These are phyloP conservation scores for Phylloporus sp. DNA, from an alignment of 768 basidiomycete species.

Conservation along the genomic window DNA sequence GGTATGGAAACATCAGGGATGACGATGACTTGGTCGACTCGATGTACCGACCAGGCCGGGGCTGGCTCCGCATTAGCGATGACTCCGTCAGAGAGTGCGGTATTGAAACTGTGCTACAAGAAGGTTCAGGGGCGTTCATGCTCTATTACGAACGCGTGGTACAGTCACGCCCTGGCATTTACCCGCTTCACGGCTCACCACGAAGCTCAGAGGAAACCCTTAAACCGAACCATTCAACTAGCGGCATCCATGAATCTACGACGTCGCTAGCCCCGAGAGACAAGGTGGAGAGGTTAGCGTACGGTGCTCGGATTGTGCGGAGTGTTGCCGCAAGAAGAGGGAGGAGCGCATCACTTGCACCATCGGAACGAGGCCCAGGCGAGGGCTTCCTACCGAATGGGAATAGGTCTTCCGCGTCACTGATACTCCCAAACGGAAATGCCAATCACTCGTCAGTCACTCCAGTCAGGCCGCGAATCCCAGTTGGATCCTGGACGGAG, in stretches of 20 bases:
- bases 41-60: slow-evolving; percentile 42
- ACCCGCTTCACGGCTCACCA: slow-evolving; percentile 33
- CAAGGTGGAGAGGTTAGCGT: slow-evolving; percentile 19
- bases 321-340: slow-evolving; percentile 48
- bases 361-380: slow-evolving; percentile 27
- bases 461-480: slow-evolving; percentile 11
- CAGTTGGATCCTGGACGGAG: slow-evolving; percentile 3
- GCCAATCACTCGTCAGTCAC: slow-evolving; percentile 19
- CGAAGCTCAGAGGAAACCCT: slow-evolving; percentile 64
- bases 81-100: slow-evolving; percentile 73
- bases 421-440: slow-evolving; percentile 22
- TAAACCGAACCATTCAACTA: slow-evolving; percentile 39
- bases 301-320: slow-evolving; percentile 49
- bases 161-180: slow-evolving; percentile 32
- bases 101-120: slow-evolving; percentile 65
- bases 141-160: slow-evolving; percentile 84
- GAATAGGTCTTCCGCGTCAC: slow-evolving; percentile 5
- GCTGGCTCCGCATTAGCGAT: slow-evolving; percentile 91
- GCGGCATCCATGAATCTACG: slow-evolving; percentile 43
- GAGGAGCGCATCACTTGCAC: slow-evolving; percentile 35
- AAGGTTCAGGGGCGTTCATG: slow-evolving; percentile 81
- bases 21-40: slow-evolving; percentile 38
- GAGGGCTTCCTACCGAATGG: slow-evolving; percentile 11
- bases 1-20: slow-evolving; percentile 54
- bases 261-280: slow-evolving; percentile 36